phyloP scores from a whole-genome alignment of 495 filamentous ascomycete species.

The Penicillium daleae region DNA sequence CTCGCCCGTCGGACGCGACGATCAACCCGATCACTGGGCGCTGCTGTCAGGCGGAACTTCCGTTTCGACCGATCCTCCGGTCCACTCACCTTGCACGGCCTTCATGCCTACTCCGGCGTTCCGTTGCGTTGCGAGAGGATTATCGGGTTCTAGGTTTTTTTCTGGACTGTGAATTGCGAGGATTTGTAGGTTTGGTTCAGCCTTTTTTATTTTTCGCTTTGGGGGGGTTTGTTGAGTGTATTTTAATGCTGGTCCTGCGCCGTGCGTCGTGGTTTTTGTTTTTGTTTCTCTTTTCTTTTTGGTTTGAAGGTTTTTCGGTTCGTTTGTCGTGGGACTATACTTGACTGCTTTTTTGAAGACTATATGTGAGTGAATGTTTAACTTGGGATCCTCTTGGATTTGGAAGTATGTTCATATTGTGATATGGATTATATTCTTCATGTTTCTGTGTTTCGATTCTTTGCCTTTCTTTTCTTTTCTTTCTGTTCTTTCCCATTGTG shows the following conservation, averaged over 20 bases:
- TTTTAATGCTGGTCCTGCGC: background rate
- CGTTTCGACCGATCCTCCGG: slow-evolving; percentile 27
- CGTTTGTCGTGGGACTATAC: background rate
- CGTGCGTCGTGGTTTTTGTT: background rate
- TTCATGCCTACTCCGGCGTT: background rate
- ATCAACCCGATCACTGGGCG: slow-evolving; percentile 10
- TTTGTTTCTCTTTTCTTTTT: background rate
- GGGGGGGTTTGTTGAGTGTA: background rate
- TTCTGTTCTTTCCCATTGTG: background rate
- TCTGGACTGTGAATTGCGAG: background rate
- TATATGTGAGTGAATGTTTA: background rate
- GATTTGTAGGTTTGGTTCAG: background rate
- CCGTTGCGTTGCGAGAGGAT: background rate
- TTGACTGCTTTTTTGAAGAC: background rate
- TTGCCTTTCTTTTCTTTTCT: background rate
- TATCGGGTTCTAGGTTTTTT: background rate
- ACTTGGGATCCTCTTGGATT: background rate
- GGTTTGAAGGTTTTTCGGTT: background rate
- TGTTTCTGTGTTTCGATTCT: too few relatives aligned
- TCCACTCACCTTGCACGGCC: background rate
- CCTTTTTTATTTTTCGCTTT: background rate
- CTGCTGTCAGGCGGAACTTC: slow-evolving; percentile 24
- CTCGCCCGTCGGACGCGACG: slow-evolving; percentile 12
- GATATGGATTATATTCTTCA: slow-evolving; percentile 4
- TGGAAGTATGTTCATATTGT: background rate